Evolutionary conservation across 1,284 basidiomycete species (phyloP), one percentile per base, ranked within the genome.

Genomic region (Cutaneotrichosporon mucoides): DNA sequence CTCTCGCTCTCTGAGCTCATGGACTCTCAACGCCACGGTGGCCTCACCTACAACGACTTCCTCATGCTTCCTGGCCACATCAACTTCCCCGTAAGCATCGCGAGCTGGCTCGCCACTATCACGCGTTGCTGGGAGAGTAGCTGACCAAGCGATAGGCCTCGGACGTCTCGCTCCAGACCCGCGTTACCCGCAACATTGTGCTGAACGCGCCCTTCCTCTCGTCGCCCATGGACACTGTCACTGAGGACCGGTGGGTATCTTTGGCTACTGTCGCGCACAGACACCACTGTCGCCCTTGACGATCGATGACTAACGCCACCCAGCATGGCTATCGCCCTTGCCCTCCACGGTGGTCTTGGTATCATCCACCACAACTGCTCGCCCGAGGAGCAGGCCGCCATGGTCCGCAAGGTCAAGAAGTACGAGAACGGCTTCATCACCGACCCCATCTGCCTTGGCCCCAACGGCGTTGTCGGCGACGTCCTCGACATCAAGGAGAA

Each of bases 221-320:
- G 76, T 95, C 92, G 61, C 95, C 96, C 45, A 99, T 99, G 95
- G 95, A 99, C 82, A 99, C 95, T 38, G 95, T 99, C 67, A 99
- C 96, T 3, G 95, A 98, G 81, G 86, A 85, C 63, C 87, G 94
- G 69, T 73, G 58, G 56, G 72, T 66, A 6, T 10, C 16, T 16
- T 51, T 42, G n/a, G 7, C 12, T n/a, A 42, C 12, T 11, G 46
- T 11, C 11, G 24, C 3, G 24, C 24, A 24, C 24, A 16, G 46
- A 24, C 44, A 58, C 24, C 24, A 3, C 2, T 24, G 24, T 24
- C 24, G 3, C 24, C 3, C 3, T 24, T 2, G 24, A 24, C 2
- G 2, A 7, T 2, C 35, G 36, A 24, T 46, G 35, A 41, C 62
- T 67, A 24, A 60, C 43, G 9, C 24, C n/a, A 2, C 24, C 3